Evolutionary conservation across 1,139 yeast genomes (phyloP).

Genomic region (Scheffersomyces parashehatae): DNA sequence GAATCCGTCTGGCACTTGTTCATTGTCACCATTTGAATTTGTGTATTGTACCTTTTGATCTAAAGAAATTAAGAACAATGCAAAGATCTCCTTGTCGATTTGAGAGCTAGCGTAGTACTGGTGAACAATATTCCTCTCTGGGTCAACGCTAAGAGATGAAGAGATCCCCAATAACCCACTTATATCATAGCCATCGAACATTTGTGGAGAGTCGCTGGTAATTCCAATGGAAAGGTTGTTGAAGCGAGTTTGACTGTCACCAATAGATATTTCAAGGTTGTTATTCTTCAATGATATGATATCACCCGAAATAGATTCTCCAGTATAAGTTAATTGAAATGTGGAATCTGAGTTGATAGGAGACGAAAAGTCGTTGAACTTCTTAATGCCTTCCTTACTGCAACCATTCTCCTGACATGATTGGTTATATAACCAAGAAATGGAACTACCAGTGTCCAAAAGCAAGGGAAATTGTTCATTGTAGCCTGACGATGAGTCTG

Average conservation of each 20-base stretch:
- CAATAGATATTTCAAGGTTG: conserved; percentile 28
- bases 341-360: conserved; percentile 11
- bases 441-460: conserved; percentile 67
- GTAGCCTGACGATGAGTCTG: conserved; percentile 21
- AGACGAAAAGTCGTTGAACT: conserved; percentile 22
- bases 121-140: conserved; percentile 30
- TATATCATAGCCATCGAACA: conserved; percentile 53
- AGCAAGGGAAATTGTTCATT: conserved; percentile 48
- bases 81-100: conserved; percentile 24
- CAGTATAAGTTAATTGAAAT: conserved; percentile 53
- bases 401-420: conserved; percentile 53
- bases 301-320: conserved; percentile 56
- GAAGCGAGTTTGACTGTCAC: conserved; percentile 20
- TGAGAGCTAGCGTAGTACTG: conserved; percentile 18
- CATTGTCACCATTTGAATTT: background rate
- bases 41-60: conserved; percentile 13
- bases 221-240: conserved; percentile 52
- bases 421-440: conserved; percentile 62
- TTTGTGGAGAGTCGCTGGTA: conserved; percentile 53
- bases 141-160: conserved; percentile 32
- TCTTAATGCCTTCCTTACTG: conserved; percentile 17
- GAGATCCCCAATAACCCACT: conserved; percentile 67
- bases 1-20: conserved; percentile 8
- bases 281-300: conserved; percentile 26
- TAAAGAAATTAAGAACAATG: conserved; percentile 20